A percentile compares a stretch with the other conserved stretches of the same genome.
Conservation (phyloP, 768 basidiomycete species). For the Russula ochroleuca region DNA sequence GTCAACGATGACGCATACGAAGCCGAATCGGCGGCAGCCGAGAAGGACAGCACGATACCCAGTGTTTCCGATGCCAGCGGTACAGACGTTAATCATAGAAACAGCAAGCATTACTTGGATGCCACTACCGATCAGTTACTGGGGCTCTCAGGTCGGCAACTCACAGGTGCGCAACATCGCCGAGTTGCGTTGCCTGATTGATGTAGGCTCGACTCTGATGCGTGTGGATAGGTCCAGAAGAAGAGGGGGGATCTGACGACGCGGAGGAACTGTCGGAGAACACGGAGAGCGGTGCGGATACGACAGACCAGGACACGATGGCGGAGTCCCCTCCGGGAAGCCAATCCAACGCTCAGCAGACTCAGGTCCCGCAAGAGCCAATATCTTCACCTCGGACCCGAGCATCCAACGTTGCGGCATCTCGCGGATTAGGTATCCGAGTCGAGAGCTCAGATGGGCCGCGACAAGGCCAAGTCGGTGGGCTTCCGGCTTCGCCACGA, state of each 20-base stretch:
- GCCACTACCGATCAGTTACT: constrained; percentile 80
- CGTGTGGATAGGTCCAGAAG: constrained; percentile 38
- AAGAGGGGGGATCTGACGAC: constrained; percentile 61
- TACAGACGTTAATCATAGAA: constrained; percentile 56
- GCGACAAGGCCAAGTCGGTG: constrained; percentile 29
- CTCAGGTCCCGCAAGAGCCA: constrained; percentile 40
- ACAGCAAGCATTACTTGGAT: constrained; percentile 80
- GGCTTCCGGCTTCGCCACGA: constrained; percentile 32
- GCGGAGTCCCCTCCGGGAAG: constrained; percentile 26
- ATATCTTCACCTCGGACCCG: constrained; percentile 14
- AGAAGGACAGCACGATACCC: constrained; percentile 15
- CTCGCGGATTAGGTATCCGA: constrained; percentile 26
- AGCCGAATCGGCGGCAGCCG: constrained; percentile 13
- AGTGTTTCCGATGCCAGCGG: constrained; percentile 22
- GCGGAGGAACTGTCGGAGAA: constrained; percentile 62
- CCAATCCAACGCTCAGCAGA: constrained; percentile 28
- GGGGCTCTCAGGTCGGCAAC: constrained; percentile 65
- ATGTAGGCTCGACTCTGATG: constrained; percentile 35
- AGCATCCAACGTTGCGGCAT: constrained; percentile 23
- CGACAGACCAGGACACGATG: constrained; percentile 50
- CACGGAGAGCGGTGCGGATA: constrained; percentile 74
- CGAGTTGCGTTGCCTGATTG: constrained; percentile 1
- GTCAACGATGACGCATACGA: constrained; percentile 47
- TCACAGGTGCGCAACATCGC: constrained; percentile 50
- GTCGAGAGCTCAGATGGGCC: constrained; percentile 28